Conservation (phyloP, 2,329 filamentous ascomycete species). For the Aspergillus luchuensis region DNA sequence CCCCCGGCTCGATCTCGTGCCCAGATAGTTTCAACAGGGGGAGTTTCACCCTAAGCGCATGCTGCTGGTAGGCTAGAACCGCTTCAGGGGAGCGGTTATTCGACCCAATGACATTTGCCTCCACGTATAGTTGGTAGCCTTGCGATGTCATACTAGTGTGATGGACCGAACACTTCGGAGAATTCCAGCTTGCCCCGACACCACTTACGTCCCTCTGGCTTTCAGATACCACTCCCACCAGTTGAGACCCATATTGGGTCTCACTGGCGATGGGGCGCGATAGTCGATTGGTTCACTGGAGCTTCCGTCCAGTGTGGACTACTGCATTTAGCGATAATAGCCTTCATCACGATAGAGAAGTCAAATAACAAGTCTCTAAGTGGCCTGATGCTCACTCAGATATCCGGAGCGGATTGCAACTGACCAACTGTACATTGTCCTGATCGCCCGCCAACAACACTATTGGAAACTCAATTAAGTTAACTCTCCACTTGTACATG, state of each 20-base stretch:
- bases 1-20: background rate
- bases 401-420: background rate
- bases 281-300: background rate
- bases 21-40: background rate
- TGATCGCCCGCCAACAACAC: background rate
- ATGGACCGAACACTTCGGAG: background rate
- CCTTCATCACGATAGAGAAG: background rate
- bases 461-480: background rate
- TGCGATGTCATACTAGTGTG: background rate
- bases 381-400: background rate
- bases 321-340: background rate
- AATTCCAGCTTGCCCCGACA: background rate
- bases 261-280: background rate
- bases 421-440: background rate
- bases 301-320: background rate
- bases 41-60: constrained; percentile 1
- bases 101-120: background rate
- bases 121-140: constrained; percentile 1
- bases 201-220: background rate
- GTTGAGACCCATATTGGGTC: background rate
- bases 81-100: background rate
- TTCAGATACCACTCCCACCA: background rate
- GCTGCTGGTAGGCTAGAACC: background rate
- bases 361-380: background rate
- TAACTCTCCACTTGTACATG: background rate